phyloP scores from a whole-genome alignment of 208 protist genomes.

The Porcisia deanei region DNA sequence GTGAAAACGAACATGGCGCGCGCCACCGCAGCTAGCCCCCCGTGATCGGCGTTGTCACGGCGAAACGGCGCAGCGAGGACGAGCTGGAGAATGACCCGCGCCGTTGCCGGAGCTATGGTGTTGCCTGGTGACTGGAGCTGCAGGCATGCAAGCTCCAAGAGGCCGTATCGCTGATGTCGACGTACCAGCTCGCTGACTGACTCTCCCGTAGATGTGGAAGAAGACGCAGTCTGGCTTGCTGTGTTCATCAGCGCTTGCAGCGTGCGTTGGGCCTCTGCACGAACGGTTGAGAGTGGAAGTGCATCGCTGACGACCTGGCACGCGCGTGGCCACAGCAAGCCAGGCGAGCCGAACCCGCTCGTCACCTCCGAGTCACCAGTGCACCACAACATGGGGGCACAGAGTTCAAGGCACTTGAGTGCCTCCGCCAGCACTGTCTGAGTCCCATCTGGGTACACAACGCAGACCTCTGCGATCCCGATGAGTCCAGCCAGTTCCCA shows the following conservation, averaged over 20 bases:
- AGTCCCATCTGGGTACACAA: slow-evolving; percentile 34
- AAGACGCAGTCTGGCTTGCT: slow-evolving; percentile 1
- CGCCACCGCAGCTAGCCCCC: slow-evolving; percentile 26
- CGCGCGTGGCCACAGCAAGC: slow-evolving; percentile 38
- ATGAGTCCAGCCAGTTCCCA: slow-evolving; percentile 24
- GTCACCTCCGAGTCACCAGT: slow-evolving; percentile 1
- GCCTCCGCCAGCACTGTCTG: slow-evolving; percentile 44
- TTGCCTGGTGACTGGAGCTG: slow-evolving; percentile 23
- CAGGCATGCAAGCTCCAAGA: slow-evolving; percentile 28
- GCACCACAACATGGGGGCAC: slow-evolving; percentile 23
- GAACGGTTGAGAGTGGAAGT: slow-evolving; percentile 20
- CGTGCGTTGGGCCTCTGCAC: slow-evolving; percentile 29
- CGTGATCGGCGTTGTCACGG: neutral
- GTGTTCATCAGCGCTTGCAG: slow-evolving; percentile 12
- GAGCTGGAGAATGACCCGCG: slow-evolving; percentile 9
- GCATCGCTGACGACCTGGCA: slow-evolving; percentile 37
- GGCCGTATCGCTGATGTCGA: slow-evolving; percentile 23
- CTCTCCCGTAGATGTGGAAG: neutral
- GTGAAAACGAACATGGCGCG: slow-evolving; percentile 40
- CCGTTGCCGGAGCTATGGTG: slow-evolving; percentile 7
- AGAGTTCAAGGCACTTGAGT: slow-evolving; percentile 39
- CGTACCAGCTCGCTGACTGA: slow-evolving; percentile 1
- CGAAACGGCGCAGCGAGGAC: slow-evolving; percentile 16
- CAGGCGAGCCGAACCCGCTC: neutral
- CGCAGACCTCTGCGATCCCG: slow-evolving; percentile 34